phyloP scores from a whole-genome alignment of 164 flowering plant genomes.

The Tetrastigma voinierianum region DNA sequence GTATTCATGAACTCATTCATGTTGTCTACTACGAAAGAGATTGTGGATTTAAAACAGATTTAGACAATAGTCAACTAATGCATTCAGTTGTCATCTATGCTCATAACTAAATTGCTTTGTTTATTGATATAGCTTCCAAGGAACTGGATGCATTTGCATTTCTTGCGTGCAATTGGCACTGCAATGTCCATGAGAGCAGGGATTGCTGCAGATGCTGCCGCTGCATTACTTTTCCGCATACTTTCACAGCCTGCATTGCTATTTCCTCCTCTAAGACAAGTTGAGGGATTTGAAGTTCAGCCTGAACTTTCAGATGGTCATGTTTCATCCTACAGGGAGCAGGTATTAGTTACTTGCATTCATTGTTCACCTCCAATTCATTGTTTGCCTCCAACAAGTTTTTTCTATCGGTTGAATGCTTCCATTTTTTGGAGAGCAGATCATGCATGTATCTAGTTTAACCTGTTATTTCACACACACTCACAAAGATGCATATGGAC shows the following conservation, averaged over 20 bases:
- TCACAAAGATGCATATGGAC: background rate
- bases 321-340: constrained; percentile 58
- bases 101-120: background rate
- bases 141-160: constrained; percentile 99
- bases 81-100: background rate
- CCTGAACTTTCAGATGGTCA: constrained; percentile 70
- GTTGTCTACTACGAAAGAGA: too few relatives aligned
- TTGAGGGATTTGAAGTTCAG: constrained; percentile 82
- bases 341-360: constrained; percentile 39
- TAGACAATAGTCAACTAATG: background rate
- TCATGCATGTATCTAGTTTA: background rate
- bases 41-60: background rate
- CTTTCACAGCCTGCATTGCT: constrained; percentile 96
- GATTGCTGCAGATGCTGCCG: constrained; percentile 97
- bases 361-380: background rate
- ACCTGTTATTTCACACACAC: too few relatives aligned
- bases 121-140: constrained; percentile 69
- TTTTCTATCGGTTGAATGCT: background rate
- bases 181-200: constrained; percentile 99
- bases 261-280: constrained; percentile 88
- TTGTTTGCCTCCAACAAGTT: background rate
- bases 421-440: constrained; percentile 1
- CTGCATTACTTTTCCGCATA: constrained; percentile 90
- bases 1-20: too few relatives aligned
- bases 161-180: constrained; percentile 91